Conservation (phyloP, 305 asterid species). For the Fraxinus albicans region DNA sequence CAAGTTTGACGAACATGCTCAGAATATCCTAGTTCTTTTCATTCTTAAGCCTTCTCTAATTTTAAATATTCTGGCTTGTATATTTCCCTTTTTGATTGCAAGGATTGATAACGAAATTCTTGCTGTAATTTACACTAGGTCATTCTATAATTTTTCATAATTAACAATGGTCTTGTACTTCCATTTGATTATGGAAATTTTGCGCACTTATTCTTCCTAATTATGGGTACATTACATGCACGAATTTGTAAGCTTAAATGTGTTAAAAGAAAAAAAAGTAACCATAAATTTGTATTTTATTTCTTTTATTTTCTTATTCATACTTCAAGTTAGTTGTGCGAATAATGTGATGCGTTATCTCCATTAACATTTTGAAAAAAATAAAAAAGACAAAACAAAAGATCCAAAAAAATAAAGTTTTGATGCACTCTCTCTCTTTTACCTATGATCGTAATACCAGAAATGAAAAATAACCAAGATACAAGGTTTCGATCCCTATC, state of each 20-base stretch:
- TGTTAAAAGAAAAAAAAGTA: not conserved
- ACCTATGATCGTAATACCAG: too few species aligned
- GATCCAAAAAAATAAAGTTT: not conserved
- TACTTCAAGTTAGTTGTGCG: too few species aligned
- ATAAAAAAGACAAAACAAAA: too few species aligned
- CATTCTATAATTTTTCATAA: not conserved
- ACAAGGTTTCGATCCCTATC: too few species aligned
- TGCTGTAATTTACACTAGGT: not conserved
- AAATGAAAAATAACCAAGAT: too few species aligned
- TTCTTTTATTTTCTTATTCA: not conserved
- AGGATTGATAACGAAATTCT: not conserved
- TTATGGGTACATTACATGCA: not conserved
- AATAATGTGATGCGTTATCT: not conserved
- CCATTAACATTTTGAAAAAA: too few species aligned
- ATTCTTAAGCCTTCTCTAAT: not conserved
- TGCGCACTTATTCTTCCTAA: not conserved
- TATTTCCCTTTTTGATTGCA: not conserved
- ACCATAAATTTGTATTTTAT: not conserved
- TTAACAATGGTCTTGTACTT: slow-evolving; percentile 11
- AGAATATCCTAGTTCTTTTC: not conserved
- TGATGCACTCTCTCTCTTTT: too few species aligned
- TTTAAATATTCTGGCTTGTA: not conserved
- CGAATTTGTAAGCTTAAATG: not conserved
- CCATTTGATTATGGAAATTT: not conserved
- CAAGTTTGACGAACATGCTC: not conserved